phyloP scores from a whole-genome alignment of 257 asterid genomes.

The Solanum rostratum region DNA sequence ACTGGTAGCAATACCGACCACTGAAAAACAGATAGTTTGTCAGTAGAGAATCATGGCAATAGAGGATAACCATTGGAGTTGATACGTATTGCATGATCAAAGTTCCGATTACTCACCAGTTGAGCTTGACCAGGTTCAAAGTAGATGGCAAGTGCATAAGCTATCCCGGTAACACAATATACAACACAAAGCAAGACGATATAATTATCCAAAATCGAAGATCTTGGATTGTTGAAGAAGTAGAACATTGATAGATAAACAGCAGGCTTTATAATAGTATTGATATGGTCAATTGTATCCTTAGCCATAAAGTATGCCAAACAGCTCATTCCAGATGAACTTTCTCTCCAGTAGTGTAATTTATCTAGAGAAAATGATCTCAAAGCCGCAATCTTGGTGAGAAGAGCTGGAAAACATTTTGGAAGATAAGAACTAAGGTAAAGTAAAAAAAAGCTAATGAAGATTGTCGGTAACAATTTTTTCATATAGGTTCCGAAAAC shows the following conservation, averaged over 20 bases:
- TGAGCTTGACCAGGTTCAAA: conserved; percentile 86
- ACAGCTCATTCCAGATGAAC: conserved; percentile 96
- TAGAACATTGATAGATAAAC: conserved; percentile 94
- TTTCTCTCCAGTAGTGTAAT: conserved; percentile 96
- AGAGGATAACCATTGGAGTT: not conserved
- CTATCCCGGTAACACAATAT: conserved; percentile 95
- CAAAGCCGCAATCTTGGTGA: conserved; percentile 79
- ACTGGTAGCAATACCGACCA: conserved; percentile 88
- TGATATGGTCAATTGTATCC: conserved; percentile 88
- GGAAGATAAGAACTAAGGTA: not conserved
- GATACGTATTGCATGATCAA: not conserved
- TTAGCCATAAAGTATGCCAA: conserved; percentile 85
- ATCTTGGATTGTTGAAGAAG: conserved; percentile 96
- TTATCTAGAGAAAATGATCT: conserved; percentile 87
- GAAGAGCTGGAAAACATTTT: conserved; percentile 45
- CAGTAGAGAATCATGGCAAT: not conserved
- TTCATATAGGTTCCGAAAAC: not conserved
- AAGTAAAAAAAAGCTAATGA: not conserved
- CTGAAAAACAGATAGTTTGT: conserved; percentile 23
- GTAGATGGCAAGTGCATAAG: conserved; percentile 83
- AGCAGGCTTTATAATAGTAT: conserved; percentile 73
- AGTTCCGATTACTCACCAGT: conserved; percentile 40
- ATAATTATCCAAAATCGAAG: conserved; percentile 64
- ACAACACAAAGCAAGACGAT: conserved; percentile 69
- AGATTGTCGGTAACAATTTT: not conserved